Evolutionary conservation across 2,329 filamentous ascomycete genomes (phyloP).

Genomic region (Canariomyces notabilis): DNA sequence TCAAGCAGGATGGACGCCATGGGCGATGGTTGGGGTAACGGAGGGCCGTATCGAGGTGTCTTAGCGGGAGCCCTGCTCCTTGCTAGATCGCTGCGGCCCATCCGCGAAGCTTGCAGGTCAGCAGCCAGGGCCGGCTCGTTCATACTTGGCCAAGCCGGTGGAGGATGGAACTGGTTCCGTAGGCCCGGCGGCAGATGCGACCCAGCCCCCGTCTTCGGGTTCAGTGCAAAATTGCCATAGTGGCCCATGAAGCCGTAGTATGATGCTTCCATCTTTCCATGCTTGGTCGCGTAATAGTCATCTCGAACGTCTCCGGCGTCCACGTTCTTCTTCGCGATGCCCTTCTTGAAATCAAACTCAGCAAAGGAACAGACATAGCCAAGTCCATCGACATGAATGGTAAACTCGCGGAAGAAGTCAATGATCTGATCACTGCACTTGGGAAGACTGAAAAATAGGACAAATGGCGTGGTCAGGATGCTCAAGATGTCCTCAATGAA

Average conservation of each 20-base stretch:
- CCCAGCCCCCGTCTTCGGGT: conserved; percentile 62
- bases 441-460: conserved; percentile 81
- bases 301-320: conserved; percentile 63
- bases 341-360: conserved; percentile 93
- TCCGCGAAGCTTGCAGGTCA: conserved; percentile 50
- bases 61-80: conserved; percentile 38
- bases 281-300: conserved; percentile 91
- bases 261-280: conserved; percentile 97
- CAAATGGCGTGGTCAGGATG: conserved; percentile 85
- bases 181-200: conserved; percentile 53
- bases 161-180: conserved; percentile 64
- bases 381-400: conserved; percentile 90
- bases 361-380: conserved; percentile 97
- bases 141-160: conserved; percentile 68
- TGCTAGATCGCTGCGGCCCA: conserved; percentile 42
- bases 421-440: conserved; percentile 88
- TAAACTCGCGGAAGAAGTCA: conserved; percentile 98
- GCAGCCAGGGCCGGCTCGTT: conserved; percentile 56
- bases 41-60: conserved; percentile 41
- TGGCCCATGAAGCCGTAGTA: conserved; percentile 94
- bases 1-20: conserved; percentile 71
- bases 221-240: conserved; percentile 78
- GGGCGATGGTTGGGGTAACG: conserved; percentile 52
- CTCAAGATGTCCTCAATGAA: conserved; percentile 90
- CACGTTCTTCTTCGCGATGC: conserved; percentile 44